Base-by-base conservation (phyloP, 331 rosid genomes). In the Malus hybrid region DNA sequence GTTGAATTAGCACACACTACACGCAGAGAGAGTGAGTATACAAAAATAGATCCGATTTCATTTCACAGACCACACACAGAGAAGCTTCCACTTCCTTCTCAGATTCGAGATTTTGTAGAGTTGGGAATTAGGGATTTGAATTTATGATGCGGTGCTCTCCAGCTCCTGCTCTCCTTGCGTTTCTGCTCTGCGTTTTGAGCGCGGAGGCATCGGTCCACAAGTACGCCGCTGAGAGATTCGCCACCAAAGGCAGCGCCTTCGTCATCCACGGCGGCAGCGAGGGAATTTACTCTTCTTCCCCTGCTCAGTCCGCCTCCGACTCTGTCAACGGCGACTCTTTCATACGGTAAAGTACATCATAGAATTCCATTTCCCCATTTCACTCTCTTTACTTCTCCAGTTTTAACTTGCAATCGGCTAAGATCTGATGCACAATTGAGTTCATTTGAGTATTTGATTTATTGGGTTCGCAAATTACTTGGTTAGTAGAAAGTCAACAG, bases 261-360 rank as follows among this genome's bases (percentile, higher is more conserved):
- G 97, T 90, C 5, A 87, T 95, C 27, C 97, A 95, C 56, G 99
- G 93, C 5, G 99, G 99, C 16, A 95, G 99, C 70, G 99, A 95
- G 81, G 99, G 99, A 70, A 90, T 95, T 84, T 91, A 91, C 96
- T 87, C 90, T 29, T 89, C 97, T 54, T 5, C 67, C 77, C 77
- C 84, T 27, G 70, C 69, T 75, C 80, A 20, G 44, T 80, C 73
- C 70, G 78, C 76, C 50, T 78, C 79, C 19, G 57, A 71, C 36
- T 81, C 96, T 36, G 67, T 85, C 33, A 84, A 81, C 68, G 90
- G 87, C n/a, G 89, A 84, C 78, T 86, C 99, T 65, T 92, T 60
- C 85, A 86, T 95, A 24, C 85, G 96, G 99, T 92, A 48, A 52
- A 16, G 57, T 52, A 52, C 0, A 48, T 76, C 76, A 50, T 22